phyloP scores from a whole-genome alignment of 345 rosid genomes.

The Camelina neglecta region DNA sequence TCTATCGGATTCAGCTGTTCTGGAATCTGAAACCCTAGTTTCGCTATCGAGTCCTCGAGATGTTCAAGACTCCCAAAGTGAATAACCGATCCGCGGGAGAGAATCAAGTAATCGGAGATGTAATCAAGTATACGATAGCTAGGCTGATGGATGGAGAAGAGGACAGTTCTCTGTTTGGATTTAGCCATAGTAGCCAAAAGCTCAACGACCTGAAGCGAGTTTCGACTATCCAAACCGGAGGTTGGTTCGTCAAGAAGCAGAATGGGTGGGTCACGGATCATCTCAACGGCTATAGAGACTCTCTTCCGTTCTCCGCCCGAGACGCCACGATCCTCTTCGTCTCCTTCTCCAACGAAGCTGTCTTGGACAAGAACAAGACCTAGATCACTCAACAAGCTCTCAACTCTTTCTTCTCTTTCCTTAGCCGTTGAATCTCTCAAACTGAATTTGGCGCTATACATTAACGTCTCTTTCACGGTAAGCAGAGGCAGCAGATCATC shows the following conservation, averaged over 20 bases:
- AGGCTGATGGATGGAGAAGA: slow-evolving; percentile 73
- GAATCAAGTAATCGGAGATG: slow-evolving; percentile 67
- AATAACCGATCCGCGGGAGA: slow-evolving; percentile 59
- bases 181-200: slow-evolving; percentile 75
- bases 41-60: slow-evolving; percentile 64
- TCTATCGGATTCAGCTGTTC: slow-evolving; percentile 72
- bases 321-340: slow-evolving; percentile 72
- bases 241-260: slow-evolving; percentile 91
- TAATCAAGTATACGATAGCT: slow-evolving; percentile 74
- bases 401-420: slow-evolving; percentile 71
- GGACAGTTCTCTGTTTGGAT: slow-evolving; percentile 60
- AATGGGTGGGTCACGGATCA: slow-evolving; percentile 80
- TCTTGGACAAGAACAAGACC: slow-evolving; percentile 66
- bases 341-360: slow-evolving; percentile 67
- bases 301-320: slow-evolving; percentile 87
- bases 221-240: slow-evolving; percentile 83
- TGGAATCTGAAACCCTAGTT: slow-evolving; percentile 71
- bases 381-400: slow-evolving; percentile 60
- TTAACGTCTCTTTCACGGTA: slow-evolving; percentile 81
- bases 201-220: slow-evolving; percentile 85
- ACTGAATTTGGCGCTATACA: slow-evolving; percentile 78
- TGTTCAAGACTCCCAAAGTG: slow-evolving; percentile 62
- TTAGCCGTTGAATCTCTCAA: slow-evolving; percentile 53
- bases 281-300: slow-evolving; percentile 84
- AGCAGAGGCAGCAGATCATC: slow-evolving; percentile 81